Percentiles rank a stretch among this genome's conserved stretches.
phyloP scores from a whole-genome alignment of 345 rosid species.

The Citrus glauca region DNA sequence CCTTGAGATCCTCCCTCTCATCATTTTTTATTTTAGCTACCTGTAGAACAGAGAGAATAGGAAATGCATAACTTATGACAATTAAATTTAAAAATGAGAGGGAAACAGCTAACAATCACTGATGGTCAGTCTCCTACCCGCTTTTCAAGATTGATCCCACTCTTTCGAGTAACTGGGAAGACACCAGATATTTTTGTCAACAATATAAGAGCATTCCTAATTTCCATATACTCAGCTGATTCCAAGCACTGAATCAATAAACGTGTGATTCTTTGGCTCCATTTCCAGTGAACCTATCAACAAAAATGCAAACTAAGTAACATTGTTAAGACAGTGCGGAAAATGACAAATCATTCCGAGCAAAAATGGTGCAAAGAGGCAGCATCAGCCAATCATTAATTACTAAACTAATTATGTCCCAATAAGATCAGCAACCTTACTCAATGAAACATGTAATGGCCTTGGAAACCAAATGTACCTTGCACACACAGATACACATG shows the following conservation, averaged over 20 bases:
- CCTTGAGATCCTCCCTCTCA: slow-evolving; percentile 99
- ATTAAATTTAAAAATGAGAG: slow-evolving; percentile 9
- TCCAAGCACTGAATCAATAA: slow-evolving; percentile 93
- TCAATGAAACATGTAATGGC: background rate
- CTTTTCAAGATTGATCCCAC: slow-evolving; percentile 98
- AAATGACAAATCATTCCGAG: background rate
- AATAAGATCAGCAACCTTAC: background rate
- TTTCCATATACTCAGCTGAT: slow-evolving; percentile 97
- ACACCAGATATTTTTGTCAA: slow-evolving; percentile 90
- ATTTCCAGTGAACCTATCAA: slow-evolving; percentile 94
- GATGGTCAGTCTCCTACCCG: slow-evolving; percentile 49
- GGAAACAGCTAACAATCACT: slow-evolving; percentile 4
- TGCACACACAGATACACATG: background rate
- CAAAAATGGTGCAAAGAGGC: background rate
- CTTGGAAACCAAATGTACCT: background rate
- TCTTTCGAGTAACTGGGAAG: slow-evolving; percentile 95
- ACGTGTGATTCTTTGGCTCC: slow-evolving; percentile 96
- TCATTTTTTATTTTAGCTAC: slow-evolving; percentile 90
- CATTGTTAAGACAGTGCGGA: background rate
- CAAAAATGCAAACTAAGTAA: slow-evolving; percentile 20
- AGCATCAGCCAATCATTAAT: background rate
- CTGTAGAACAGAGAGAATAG: slow-evolving; percentile 32
- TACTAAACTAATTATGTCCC: background rate
- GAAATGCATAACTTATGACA: slow-evolving; percentile 4
- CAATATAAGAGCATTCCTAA: slow-evolving; percentile 92